Percentiles rank a stretch among this genome's conserved stretches.
Evolutionary conservation across 2,329 filamentous ascomycete genomes (phyloP).

Genomic region (Xylariales sp.): DNA sequence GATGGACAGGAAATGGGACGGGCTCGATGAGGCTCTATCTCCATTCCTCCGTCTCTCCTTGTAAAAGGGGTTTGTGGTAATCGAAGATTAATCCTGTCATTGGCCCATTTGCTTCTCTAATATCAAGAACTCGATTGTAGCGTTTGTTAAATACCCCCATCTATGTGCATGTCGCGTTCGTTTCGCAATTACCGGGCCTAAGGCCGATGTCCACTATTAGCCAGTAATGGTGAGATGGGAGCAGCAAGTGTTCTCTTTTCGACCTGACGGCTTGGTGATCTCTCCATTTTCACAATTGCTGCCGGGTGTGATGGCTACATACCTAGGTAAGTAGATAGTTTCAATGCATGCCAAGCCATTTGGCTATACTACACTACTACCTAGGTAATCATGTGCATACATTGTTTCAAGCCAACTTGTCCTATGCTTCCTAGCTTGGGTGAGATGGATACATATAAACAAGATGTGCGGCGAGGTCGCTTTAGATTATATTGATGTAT

Average conservation of each 20-base stretch:
- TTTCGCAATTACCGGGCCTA: background rate
- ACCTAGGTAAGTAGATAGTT: background rate
- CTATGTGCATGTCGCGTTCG: conserved; percentile 1
- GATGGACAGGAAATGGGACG: conserved; percentile 7
- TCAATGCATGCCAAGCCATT: background rate
- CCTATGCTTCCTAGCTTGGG: background rate
- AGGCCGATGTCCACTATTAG: background rate
- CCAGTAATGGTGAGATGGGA: background rate
- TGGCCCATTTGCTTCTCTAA: conserved; percentile 4
- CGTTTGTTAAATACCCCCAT: background rate
- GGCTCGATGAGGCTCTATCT: conserved; percentile 11
- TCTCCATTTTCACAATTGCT: background rate
- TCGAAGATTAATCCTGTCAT: conserved; percentile 17
- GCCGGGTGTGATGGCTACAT: too few relatives aligned
- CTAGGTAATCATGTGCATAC: background rate
- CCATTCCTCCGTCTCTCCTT: conserved; percentile 18
- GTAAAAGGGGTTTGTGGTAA: conserved; percentile 23
- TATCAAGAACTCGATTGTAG: background rate
- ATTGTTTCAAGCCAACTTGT: background rate
- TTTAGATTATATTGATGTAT: background rate
- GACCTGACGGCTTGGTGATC: too few relatives aligned
- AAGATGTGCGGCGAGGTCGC: background rate
- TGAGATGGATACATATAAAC: background rate
- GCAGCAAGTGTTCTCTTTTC: background rate
- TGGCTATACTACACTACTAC: background rate